A percentile compares a stretch with the other conserved stretches of the same genome.
phyloP scores from a whole-genome alignment of 169 alveolate species.

The Besnoitia besnoiti region DNA sequence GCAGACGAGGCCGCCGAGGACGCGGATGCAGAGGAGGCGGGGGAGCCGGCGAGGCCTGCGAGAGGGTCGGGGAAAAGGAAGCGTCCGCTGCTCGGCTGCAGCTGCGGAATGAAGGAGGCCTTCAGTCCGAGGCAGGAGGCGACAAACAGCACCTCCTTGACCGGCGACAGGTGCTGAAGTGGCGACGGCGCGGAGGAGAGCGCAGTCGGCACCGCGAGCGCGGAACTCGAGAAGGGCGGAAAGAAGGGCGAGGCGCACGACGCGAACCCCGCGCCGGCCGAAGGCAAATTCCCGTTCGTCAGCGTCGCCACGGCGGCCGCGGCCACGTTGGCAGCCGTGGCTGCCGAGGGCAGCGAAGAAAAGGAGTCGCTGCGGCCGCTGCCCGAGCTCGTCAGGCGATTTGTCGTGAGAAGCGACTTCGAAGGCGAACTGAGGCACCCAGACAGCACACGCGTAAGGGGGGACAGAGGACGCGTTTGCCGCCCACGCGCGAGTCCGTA shows the following conservation, averaged over 20 bases:
- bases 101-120: conserved; percentile 19
- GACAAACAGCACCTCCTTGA: conserved; percentile 13
- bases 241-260: neutral
- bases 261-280: neutral
- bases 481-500: no score
- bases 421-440: neutral
- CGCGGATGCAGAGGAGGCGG: neutral
- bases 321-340: neutral
- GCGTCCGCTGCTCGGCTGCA: neutral
- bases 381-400: conserved; percentile 22
- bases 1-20: neutral
- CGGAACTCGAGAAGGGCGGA: neutral
- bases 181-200: neutral
- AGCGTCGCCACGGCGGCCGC: conserved; percentile 8
- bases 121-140: conserved; percentile 8
- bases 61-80: no score
- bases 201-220: neutral
- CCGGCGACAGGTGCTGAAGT: conserved; percentile 10
- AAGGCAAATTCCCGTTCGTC: neutral
- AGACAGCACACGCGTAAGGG: neutral
- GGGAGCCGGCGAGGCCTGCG: no score
- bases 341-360: conserved; percentile 4
- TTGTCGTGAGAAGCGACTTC: neutral
- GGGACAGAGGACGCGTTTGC: no score
- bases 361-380: conserved; percentile 17